These are phyloP conservation scores for Bacidia rubella DNA, from an alignment of 495 filamentous ascomycete genomes.

Conservation along the genomic window DNA sequence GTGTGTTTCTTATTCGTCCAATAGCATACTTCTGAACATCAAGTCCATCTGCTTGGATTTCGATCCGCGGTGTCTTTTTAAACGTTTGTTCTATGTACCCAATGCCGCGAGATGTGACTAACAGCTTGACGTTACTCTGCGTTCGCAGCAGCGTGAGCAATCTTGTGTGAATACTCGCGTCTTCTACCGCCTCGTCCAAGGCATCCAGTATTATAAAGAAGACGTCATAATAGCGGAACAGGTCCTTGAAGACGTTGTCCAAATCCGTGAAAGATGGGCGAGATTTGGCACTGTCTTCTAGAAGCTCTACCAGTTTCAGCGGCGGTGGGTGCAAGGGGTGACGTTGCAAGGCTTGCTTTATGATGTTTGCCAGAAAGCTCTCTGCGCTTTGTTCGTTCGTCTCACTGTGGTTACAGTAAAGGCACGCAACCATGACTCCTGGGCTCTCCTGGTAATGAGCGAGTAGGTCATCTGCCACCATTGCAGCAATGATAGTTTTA, in stretches of 20 bases:
- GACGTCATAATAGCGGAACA: too few species aligned
- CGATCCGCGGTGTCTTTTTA: conserved; percentile 6
- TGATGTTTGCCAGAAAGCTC: conserved; percentile 5
- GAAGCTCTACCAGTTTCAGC: background rate
- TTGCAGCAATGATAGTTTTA: conserved; percentile 29
- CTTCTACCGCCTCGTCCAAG: conserved; percentile 23
- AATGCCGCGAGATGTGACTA: conserved; percentile 22
- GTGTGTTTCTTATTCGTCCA: conserved; percentile 1
- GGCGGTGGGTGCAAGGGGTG: background rate
- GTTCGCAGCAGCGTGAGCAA: conserved; percentile 10
- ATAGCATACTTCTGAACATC: conserved; percentile 23
- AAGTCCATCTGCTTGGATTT: conserved; percentile 18
- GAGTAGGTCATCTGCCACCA: conserved; percentile 23
- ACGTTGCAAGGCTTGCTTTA: conserved; percentile 7
- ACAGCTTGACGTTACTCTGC: conserved; percentile 8
- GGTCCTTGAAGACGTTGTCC: too few species aligned
- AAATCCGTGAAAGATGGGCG: too few species aligned
- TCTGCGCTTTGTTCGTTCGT: background rate
- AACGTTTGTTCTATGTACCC: conserved; percentile 13
- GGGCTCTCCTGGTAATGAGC: background rate
- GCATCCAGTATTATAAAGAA: conserved; percentile 28
- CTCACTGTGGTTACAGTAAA: conserved; percentile 5
- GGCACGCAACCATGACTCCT: background rate
- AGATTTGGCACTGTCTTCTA: too few species aligned
- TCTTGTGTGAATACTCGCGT: conserved; percentile 4